These are phyloP conservation scores for Durusdinium trenchii DNA, from an alignment of 73 alveolate species.

Conservation along the genomic window DNA sequence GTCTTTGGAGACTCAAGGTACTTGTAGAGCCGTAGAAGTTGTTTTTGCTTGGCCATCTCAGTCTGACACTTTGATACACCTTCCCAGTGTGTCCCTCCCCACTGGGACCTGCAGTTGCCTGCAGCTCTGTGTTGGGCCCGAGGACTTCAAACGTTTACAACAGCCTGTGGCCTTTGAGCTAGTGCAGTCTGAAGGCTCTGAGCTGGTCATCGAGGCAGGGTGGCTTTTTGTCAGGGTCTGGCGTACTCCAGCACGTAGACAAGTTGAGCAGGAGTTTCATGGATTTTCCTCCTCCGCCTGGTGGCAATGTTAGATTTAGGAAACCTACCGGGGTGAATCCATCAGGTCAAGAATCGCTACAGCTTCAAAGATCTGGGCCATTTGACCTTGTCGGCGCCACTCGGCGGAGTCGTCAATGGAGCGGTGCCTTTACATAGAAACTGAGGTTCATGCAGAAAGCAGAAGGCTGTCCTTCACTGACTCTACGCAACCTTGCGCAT, in stretches of 20 bases:
- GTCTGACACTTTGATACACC: not conserved
- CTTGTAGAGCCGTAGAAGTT: too few species aligned
- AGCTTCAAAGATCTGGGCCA: constrained; percentile 63
- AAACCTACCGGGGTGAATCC: not conserved
- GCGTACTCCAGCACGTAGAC: too few species aligned
- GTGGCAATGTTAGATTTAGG: not conserved
- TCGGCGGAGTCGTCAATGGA: not conserved
- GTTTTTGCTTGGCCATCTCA: too few species aligned
- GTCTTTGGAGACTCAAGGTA: too few species aligned
- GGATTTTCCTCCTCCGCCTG: too few species aligned
- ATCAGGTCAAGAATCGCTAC: constrained; percentile 60
- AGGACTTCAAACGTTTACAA: constrained; percentile 78
- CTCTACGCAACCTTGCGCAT: too few species aligned
- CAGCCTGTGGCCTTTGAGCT: constrained; percentile 63
- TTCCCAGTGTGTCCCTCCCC: not conserved
- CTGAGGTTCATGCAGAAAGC: too few species aligned
- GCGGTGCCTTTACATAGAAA: too few species aligned
- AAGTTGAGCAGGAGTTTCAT: too few species aligned
- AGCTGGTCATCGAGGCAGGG: not conserved
- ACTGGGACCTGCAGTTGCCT: too few species aligned
- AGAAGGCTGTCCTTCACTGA: too few species aligned
- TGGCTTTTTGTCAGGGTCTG: too few species aligned
- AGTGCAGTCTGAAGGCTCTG: not conserved
- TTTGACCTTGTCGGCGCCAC: constrained; percentile 58
- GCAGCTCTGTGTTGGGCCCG: not conserved